Percentiles rank a stretch among this genome's conserved stretches.
Conservation (phyloP, 2,329 filamentous ascomycete species). For the Neofusicoccum parvum region DNA sequence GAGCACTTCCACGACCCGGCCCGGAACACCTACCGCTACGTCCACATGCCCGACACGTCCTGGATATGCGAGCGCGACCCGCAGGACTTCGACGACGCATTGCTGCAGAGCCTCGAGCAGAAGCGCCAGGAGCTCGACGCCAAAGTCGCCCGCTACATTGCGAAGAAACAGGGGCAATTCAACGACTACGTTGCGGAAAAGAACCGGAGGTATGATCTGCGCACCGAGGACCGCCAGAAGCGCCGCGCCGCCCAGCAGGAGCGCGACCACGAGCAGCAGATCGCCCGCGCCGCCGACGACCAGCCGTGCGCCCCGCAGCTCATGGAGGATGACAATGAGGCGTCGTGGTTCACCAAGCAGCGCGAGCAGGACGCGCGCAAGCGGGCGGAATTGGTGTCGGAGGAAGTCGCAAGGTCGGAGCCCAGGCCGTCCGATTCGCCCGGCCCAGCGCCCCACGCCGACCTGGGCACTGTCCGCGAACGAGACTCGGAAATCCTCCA, state of each 20-base stretch:
- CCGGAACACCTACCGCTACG: slow-evolving; percentile 14
- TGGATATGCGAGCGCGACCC: slow-evolving; percentile 19
- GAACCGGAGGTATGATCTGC: slow-evolving; percentile 17
- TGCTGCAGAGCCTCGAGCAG: slow-evolving; percentile 21
- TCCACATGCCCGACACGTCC: slow-evolving; percentile 14
- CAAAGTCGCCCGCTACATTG: slow-evolving; percentile 20
- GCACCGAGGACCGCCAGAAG: slow-evolving; percentile 18
- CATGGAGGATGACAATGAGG: slow-evolving; percentile 13
- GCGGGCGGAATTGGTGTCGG: slow-evolving; percentile 11
- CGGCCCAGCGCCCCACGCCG: not conserved
- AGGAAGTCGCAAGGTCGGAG: slow-evolving; percentile 16
- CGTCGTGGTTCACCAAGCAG: slow-evolving; percentile 16
- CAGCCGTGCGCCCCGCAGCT: not conserved
- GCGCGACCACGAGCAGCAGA: not conserved
- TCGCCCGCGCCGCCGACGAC: not conserved
- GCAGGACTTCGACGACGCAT: slow-evolving; percentile 19
- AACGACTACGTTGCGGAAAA: slow-evolving; percentile 22
- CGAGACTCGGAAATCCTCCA: slow-evolving; percentile 20
- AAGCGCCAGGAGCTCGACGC: slow-evolving; percentile 22
- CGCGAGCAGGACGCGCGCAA: slow-evolving; percentile 19
- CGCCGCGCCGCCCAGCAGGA: slow-evolving; percentile 14
- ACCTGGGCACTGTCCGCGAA: slow-evolving; percentile 12
- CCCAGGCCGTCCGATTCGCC: not conserved
- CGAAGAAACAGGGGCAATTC: slow-evolving; percentile 23
- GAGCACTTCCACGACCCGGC: slow-evolving; percentile 20